Conservation (phyloP, 2,329 filamentous ascomycete genomes). For the Myriosclerotinia scirpicola region DNA sequence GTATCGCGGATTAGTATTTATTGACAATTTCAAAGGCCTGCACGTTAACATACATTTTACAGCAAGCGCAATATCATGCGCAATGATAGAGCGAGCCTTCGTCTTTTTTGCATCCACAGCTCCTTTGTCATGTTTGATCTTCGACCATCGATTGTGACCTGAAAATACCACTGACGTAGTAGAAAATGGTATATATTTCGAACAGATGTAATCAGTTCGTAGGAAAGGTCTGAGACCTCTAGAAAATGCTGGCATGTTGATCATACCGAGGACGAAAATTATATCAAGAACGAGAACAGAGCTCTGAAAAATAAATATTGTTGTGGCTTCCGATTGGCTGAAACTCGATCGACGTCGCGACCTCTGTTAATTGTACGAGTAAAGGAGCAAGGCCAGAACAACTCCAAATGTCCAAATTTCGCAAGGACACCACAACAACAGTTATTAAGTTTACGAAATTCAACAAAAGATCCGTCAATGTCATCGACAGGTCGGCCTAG, state of each 20-base stretch:
- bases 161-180: constrained; percentile 49
- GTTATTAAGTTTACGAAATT: constrained; percentile 12
- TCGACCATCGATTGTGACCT: constrained; percentile 92
- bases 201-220: constrained; percentile 30
- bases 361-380: constrained; percentile 18
- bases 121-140: constrained; percentile 93
- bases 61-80: constrained; percentile 70
- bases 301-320: constrained; percentile 21
- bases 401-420: constrained; percentile 12
- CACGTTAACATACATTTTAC: constrained; percentile 62
- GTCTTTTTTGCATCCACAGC: constrained; percentile 80
- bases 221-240: constrained; percentile 33
- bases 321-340: constrained; percentile 23
- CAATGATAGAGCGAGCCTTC: constrained; percentile 64
- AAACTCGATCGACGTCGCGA: constrained; percentile 13
- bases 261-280: constrained; percentile 6
- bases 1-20: constrained; percentile 23
- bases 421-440: constrained; percentile 16
- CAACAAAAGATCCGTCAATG: constrained; percentile 35
- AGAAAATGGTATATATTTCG: constrained; percentile 44
- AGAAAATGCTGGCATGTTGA: constrained; percentile 36
- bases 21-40: constrained; percentile 20
- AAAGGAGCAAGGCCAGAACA: constrained; percentile 23
- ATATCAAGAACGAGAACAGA: neutral
- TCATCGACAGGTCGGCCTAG: constrained; percentile 36